Percentiles rank a stretch among this genome's conserved stretches.
phyloP scores from a whole-genome alignment of 345 rosid species.

The Populus pruinosa region DNA sequence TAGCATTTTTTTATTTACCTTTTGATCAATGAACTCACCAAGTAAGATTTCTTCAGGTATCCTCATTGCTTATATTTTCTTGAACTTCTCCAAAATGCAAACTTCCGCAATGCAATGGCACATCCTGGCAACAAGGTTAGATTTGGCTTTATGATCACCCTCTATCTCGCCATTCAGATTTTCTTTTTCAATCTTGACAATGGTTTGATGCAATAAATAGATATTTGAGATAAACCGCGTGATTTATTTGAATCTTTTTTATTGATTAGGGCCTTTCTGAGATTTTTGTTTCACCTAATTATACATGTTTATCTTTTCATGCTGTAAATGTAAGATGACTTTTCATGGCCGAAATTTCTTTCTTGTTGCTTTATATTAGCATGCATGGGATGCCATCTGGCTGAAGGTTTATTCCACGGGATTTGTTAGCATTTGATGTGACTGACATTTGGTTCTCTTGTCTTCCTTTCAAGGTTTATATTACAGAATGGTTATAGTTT shows the following conservation, averaged over 20 bases:
- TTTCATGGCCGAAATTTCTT: not conserved
- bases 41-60: slow-evolving; percentile 60
- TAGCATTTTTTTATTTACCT: not conserved
- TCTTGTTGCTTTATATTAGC: not conserved
- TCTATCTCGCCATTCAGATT: slow-evolving; percentile 11
- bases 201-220: not conserved
- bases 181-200: not conserved
- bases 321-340: not conserved
- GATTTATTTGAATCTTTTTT: not conserved
- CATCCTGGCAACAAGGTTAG: slow-evolving; percentile 93
- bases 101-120: slow-evolving; percentile 92
- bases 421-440: not conserved
- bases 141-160: not conserved
- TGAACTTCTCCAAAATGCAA: slow-evolving; percentile 91
- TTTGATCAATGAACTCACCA: slow-evolving; percentile 18
- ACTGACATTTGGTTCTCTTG: not conserved
- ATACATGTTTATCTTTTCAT: not conserved
- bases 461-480: not conserved
- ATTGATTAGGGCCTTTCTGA: not conserved
- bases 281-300: not conserved
- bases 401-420: not conserved
- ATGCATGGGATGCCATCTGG: not conserved
- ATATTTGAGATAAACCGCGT: not conserved
- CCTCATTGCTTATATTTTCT: slow-evolving; percentile 94
- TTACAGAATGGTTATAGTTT: not conserved